Evolutionary conservation across 2,329 filamentous ascomycete genomes (phyloP).

Genomic region (Colletotrichum musae): DNA sequence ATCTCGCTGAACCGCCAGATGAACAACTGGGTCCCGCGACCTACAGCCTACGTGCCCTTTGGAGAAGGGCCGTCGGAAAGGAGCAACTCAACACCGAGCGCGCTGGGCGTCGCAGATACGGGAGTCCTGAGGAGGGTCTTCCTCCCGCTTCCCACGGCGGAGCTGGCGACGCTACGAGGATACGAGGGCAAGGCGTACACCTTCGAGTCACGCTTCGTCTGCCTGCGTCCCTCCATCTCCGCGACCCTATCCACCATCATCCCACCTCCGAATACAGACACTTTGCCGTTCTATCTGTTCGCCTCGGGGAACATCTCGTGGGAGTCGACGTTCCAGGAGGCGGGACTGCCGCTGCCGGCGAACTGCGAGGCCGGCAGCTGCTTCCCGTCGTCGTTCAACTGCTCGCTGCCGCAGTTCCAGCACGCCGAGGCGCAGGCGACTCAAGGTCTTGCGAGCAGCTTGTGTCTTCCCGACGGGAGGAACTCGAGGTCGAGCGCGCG

Average conservation of each 20-base stretch:
- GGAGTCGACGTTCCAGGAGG: not conserved
- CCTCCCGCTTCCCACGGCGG: not conserved
- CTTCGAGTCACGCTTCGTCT: slow-evolving; percentile 24
- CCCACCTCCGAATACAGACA: not conserved
- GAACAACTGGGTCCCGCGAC: slow-evolving; percentile 15
- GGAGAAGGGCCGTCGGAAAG: not conserved
- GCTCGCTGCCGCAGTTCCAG: slow-evolving; percentile 18
- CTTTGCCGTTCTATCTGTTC: slow-evolving; percentile 4
- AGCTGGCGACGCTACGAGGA: not conserved
- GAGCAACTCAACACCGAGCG: not conserved
- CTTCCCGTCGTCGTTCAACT: slow-evolving; percentile 16
- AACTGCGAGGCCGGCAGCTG: slow-evolving; percentile 3
- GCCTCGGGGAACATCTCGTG: slow-evolving; percentile 8
- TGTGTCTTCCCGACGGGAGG: slow-evolving; percentile 14
- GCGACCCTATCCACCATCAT: not conserved
- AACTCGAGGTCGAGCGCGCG: slow-evolving; percentile 6
- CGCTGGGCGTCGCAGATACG: slow-evolving; percentile 6
- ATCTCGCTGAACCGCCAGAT: slow-evolving; percentile 21
- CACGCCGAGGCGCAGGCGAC: not conserved
- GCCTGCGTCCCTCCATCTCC: slow-evolving; percentile 9
- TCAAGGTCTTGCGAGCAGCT: not conserved
- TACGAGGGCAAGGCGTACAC: slow-evolving; percentile 7
- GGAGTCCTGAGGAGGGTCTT: not conserved
- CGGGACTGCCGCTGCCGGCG: not conserved
- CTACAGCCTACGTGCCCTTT: slow-evolving; percentile 3